These are phyloP conservation scores for Atkinsonella texensis DNA, from an alignment of 2,329 filamentous ascomycete species.

Conservation along the genomic window DNA sequence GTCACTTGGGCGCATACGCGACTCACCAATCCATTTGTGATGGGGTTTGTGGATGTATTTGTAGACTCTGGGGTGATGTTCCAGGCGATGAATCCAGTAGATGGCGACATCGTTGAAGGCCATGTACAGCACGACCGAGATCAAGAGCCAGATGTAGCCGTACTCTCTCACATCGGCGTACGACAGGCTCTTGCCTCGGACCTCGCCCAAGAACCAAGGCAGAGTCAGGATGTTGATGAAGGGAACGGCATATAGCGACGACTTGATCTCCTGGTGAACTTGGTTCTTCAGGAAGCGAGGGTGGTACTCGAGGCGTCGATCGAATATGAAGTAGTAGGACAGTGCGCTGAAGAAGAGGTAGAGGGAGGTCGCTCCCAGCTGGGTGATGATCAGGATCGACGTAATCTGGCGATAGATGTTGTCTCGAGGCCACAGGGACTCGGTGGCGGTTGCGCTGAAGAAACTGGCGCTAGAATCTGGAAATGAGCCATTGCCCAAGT, in stretches of 20 bases:
- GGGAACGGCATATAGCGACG: constrained; percentile 30
- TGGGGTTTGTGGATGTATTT: constrained; percentile 90
- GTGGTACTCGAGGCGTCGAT: constrained; percentile 32
- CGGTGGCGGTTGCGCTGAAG: background rate
- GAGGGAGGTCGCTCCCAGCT: constrained; percentile 23
- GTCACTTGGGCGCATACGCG: background rate
- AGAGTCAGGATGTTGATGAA: constrained; percentile 32
- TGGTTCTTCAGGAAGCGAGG: constrained; percentile 37
- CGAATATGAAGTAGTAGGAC: constrained; percentile 58
- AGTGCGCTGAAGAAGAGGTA: constrained; percentile 60
- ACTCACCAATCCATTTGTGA: constrained; percentile 77
- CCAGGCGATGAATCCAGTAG: constrained; percentile 81
- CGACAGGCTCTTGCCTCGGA: constrained; percentile 32
- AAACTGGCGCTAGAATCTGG: constrained; percentile 6
- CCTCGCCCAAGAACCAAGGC: constrained; percentile 33
- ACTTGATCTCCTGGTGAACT: constrained; percentile 29
- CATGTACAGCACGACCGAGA: constrained; percentile 27
- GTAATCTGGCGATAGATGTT: constrained; percentile 27
- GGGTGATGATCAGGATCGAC: constrained; percentile 26
- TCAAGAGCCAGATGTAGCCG: constrained; percentile 26
- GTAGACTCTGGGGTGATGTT: constrained; percentile 69
- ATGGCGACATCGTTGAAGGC: constrained; percentile 34
- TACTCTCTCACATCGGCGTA: constrained; percentile 28
- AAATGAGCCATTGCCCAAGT: constrained; percentile 6
- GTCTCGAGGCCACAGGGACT: constrained; percentile 26